Evolutionary conservation across 768 basidiomycete species (phyloP).

Genomic region (Lactifluus piperatus): DNA sequence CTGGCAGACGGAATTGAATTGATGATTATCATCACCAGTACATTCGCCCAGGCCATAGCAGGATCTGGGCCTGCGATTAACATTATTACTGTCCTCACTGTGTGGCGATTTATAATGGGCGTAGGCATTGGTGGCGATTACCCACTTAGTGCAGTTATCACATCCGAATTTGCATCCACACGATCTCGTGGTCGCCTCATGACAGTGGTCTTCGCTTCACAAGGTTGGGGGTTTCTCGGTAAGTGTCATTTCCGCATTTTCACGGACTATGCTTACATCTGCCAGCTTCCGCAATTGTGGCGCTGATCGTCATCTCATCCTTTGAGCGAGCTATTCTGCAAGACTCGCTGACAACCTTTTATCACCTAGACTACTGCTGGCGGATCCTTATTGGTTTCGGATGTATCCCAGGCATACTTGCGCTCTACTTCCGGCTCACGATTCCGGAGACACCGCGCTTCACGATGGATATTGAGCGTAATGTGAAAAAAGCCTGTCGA

Average conservation of each 20-base stretch:
- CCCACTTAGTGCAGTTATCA: constrained; percentile 76
- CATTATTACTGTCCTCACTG: constrained; percentile 67
- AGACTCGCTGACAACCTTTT: constrained; percentile 31
- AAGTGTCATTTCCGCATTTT: constrained; percentile 17
- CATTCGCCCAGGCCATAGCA: constrained; percentile 78
- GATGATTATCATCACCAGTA: constrained; percentile 73
- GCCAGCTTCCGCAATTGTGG: constrained; percentile 56
- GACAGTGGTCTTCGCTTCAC: constrained; percentile 79
- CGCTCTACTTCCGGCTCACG: constrained; percentile 90
- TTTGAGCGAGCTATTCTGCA: constrained; percentile 55
- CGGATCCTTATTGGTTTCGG: constrained; percentile 84
- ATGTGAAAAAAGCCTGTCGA: constrained; percentile 61
- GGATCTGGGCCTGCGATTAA: constrained; percentile 57
- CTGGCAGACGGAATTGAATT: constrained; percentile 57
- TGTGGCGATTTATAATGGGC: constrained; percentile 81
- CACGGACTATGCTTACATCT: not conserved
- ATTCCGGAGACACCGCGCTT: constrained; percentile 88
- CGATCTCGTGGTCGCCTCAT: constrained; percentile 77
- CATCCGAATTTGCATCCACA: constrained; percentile 83
- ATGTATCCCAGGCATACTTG: constrained; percentile 68
- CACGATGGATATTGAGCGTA: constrained; percentile 89
- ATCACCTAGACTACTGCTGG: constrained; percentile 71
- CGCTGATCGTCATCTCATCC: constrained; percentile 51
- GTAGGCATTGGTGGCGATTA: constrained; percentile 88
- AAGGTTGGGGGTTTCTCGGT: constrained; percentile 86